Conservation (phyloP, 345 rosid genomes). For the Carallia brachiata region DNA sequence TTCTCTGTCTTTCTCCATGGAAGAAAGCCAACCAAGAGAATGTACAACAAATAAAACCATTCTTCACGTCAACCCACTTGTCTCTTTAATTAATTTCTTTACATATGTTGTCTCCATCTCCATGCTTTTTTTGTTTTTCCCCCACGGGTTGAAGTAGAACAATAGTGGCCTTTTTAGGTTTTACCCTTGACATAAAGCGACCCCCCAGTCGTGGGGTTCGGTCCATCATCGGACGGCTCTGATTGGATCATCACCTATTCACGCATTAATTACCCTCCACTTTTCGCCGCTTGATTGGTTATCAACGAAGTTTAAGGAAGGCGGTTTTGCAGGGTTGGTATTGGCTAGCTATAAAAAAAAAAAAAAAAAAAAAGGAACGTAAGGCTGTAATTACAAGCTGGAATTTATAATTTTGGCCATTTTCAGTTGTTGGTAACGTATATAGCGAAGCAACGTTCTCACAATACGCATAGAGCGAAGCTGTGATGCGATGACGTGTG, state of each 20-base stretch:
- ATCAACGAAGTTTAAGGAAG: background rate
- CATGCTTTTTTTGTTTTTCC: background rate
- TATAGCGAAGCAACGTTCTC: no score
- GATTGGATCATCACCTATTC: constrained; percentile 13
- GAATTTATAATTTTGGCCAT: background rate
- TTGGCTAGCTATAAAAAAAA: no score
- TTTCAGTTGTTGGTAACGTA: background rate
- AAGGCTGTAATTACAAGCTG: background rate
- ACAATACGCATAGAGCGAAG: no score
- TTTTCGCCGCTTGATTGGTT: background rate
- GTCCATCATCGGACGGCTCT: constrained; percentile 22
- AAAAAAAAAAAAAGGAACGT: background rate
- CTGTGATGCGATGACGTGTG: background rate
- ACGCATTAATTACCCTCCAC: background rate
- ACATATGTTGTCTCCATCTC: background rate
- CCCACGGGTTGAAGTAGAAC: background rate
- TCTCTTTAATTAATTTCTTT: background rate
- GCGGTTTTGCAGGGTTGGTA: no score
- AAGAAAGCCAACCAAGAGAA: background rate
- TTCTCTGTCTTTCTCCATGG: background rate
- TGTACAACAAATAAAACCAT: background rate
- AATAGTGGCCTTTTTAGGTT: background rate
- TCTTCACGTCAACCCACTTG: background rate
- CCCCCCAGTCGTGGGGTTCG: background rate
- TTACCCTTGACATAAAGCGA: background rate